Evolutionary conservation across 176 grass and related monocot genomes (phyloP).

Genomic region (Hordeum vulgare): MorexV3_pseudomolecules_assembly NC_058519.1:97902985-97903484

Average conservation of each 20-base stretch:
- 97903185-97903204: constrained; percentile 65
- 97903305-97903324: not conserved
- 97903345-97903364: not conserved
- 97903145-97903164: not conserved
- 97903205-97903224: constrained; percentile 74
- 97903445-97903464: not conserved
- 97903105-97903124: not conserved
- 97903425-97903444: constrained; percentile 1
- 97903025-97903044: constrained; percentile 81
- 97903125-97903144: not conserved
- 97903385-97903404: not conserved
- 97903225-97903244: constrained; percentile 74
- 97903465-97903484: constrained; percentile 5
- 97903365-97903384: not conserved
- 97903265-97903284: not conserved
- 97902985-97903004: constrained; percentile 74
- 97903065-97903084: constrained; percentile 58
- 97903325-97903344: not conserved
- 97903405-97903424: constrained; percentile 14
- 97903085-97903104: constrained; percentile 21
- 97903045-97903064: constrained; percentile 68
- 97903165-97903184: not conserved
- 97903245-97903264: constrained; percentile 82
- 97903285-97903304: not conserved
- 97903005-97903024: constrained; percentile 75